Percentiles rank a stretch among this genome's conserved stretches.
phyloP scores from a whole-genome alignment of 257 asterid species.

The Fraxinus pennsylvanica region DNA sequence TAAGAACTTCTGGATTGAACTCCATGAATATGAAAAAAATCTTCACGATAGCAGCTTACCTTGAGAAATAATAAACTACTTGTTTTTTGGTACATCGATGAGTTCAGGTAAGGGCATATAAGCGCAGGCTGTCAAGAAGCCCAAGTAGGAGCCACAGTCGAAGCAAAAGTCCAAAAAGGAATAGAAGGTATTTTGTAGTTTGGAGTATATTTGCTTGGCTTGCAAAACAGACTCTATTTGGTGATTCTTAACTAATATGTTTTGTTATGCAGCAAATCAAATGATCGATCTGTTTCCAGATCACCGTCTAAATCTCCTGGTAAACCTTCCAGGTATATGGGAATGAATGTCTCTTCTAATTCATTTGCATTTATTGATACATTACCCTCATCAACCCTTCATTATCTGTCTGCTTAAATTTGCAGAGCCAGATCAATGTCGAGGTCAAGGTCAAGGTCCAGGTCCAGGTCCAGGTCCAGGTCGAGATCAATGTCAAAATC shows the following conservation, averaged over 20 bases:
- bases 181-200: slow-evolving; percentile 51
- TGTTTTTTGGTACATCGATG: neutral
- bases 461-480: slow-evolving; percentile 41
- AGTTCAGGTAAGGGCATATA: slow-evolving; percentile 73
- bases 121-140: slow-evolving; percentile 82
- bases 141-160: slow-evolving; percentile 88
- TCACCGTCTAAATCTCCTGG: slow-evolving; percentile 83
- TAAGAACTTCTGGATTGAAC: neutral
- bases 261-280: slow-evolving; percentile 58
- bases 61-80: neutral
- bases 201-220: slow-evolving; percentile 2
- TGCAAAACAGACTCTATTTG: neutral
- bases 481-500: neutral
- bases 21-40: neutral
- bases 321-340: slow-evolving; percentile 57
- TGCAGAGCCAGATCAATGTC: slow-evolving; percentile 56
- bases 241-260: slow-evolving; percentile 2
- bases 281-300: slow-evolving; percentile 66
- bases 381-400: neutral
- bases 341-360: neutral
- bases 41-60: neutral
- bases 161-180: slow-evolving; percentile 88
- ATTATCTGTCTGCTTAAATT: slow-evolving; percentile 14
- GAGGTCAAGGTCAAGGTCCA: slow-evolving; percentile 41
- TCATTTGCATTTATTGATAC: neutral